These are phyloP conservation scores for Geotrichum klebahnii DNA, from an alignment of 1,139 yeast species.

Conservation along the genomic window DNA sequence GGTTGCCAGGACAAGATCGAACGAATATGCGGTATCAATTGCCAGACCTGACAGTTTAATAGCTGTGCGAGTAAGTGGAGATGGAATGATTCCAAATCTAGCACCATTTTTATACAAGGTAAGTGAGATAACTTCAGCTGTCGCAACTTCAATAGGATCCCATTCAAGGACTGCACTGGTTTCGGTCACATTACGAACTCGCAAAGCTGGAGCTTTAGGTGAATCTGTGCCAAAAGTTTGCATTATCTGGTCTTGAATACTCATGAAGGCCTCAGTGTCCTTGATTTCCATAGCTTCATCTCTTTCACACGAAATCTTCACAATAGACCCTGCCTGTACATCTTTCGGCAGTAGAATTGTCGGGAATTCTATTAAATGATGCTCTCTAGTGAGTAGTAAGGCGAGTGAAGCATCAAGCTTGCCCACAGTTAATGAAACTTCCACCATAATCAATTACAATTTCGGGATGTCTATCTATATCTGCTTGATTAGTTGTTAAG, in stretches of 20 bases:
- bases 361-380: conserved; percentile 93
- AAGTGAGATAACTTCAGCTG: conserved; percentile 72
- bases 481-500: not conserved
- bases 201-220: conserved; percentile 71
- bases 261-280: conserved; percentile 57
- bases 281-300: conserved; percentile 64
- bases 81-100: conserved; percentile 81
- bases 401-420: conserved; percentile 94
- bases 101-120: conserved; percentile 74
- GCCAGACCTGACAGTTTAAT: conserved; percentile 90
- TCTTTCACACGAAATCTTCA: conserved; percentile 77
- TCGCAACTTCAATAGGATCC: conserved; percentile 82
- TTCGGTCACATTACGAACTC: conserved; percentile 77
- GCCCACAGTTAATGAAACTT: conserved; percentile 90
- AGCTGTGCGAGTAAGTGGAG: conserved; percentile 71
- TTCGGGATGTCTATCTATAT: not conserved
- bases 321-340: conserved; percentile 90
- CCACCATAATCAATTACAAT: conserved; percentile 59
- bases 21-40: conserved; percentile 74
- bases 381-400: conserved; percentile 81
- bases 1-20: conserved; percentile 76
- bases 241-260: conserved; percentile 70
- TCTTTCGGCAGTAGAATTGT: conserved; percentile 87
- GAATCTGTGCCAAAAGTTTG: conserved; percentile 65
- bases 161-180: conserved; percentile 93